These are phyloP conservation scores for Dentipellis sp. DNA, from an alignment of 768 basidiomycete species.

Conservation along the genomic window DNA sequence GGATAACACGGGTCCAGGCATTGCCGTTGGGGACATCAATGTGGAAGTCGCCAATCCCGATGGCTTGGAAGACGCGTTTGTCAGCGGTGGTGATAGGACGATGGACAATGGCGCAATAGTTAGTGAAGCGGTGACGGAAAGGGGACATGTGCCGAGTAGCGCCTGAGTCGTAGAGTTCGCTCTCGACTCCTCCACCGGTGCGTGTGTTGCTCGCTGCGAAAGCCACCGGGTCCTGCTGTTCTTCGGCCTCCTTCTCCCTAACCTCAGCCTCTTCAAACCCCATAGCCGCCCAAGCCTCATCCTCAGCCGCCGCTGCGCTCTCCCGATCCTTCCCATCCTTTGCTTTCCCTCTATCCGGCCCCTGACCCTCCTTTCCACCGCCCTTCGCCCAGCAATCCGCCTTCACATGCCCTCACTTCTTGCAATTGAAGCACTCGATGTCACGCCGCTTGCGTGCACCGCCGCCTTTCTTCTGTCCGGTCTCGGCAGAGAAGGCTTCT, in stretches of 20 bases:
- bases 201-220: too few species aligned
- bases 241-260: too few species aligned
- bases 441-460: too few species aligned
- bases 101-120: slow-evolving; percentile 2
- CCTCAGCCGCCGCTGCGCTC: background rate
- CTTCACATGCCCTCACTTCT: slow-evolving; percentile 11
- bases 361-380: slow-evolving; percentile 15
- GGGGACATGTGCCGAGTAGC: slow-evolving; percentile 14
- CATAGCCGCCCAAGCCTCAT: too few species aligned
- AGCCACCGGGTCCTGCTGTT: too few species aligned
- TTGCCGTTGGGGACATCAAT: slow-evolving; percentile 3
- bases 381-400: slow-evolving; percentile 14
- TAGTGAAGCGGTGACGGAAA: slow-evolving; percentile 2
- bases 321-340: background rate
- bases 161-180: slow-evolving; percentile 12
- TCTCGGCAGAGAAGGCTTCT: background rate
- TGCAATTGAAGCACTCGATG: slow-evolving; percentile 15
- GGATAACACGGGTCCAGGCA: background rate
- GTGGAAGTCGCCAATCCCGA: slow-evolving; percentile 10
- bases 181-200: too few species aligned
- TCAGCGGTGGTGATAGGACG: slow-evolving; percentile 12
- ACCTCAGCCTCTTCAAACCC: too few species aligned
- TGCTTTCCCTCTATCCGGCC: too few species aligned
- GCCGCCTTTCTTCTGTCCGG: background rate
- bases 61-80: slow-evolving; percentile 13